Conservation (phyloP, 208 protist species). For the Wallacemonas sp. region DNA sequence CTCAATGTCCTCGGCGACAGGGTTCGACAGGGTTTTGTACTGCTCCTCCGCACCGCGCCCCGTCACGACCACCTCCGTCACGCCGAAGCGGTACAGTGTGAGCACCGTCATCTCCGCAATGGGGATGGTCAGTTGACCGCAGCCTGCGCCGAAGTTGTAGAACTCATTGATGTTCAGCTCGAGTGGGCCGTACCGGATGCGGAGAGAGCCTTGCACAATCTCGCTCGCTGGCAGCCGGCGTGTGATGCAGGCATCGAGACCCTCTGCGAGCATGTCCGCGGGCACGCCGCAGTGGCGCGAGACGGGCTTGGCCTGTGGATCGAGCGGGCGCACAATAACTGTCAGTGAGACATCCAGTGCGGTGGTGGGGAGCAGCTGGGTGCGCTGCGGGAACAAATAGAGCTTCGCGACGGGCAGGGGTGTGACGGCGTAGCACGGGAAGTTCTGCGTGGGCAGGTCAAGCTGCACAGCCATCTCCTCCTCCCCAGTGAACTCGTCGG, state of each 20-base stretch:
- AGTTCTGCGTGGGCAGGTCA: conserved; percentile 60
- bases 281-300: conserved; percentile 72
- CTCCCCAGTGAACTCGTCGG: conserved; percentile 86
- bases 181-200: conserved; percentile 81
- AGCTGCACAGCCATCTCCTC: conserved; percentile 84
- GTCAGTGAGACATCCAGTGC: conserved; percentile 70
- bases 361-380: conserved; percentile 51
- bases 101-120: conserved; percentile 85
- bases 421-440: conserved; percentile 79
- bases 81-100: conserved; percentile 82
- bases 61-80: conserved; percentile 76
- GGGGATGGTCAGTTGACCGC: conserved; percentile 67
- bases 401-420: conserved; percentile 72
- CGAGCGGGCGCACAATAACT: conserved; percentile 66
- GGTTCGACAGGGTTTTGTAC: neutral
- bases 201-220: conserved; percentile 79
- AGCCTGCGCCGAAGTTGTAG: conserved; percentile 85
- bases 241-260: conserved; percentile 63
- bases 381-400: conserved; percentile 75
- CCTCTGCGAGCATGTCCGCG: conserved; percentile 79
- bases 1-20: conserved; percentile 61
- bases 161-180: conserved; percentile 88
- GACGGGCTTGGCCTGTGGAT: conserved; percentile 52
- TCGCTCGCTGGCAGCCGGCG: conserved; percentile 56
- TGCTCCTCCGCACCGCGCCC: conserved; percentile 71